Conservation (phyloP, 1,284 basidiomycete species). For the Ceratorhiza oryzae-sativae region DNA sequence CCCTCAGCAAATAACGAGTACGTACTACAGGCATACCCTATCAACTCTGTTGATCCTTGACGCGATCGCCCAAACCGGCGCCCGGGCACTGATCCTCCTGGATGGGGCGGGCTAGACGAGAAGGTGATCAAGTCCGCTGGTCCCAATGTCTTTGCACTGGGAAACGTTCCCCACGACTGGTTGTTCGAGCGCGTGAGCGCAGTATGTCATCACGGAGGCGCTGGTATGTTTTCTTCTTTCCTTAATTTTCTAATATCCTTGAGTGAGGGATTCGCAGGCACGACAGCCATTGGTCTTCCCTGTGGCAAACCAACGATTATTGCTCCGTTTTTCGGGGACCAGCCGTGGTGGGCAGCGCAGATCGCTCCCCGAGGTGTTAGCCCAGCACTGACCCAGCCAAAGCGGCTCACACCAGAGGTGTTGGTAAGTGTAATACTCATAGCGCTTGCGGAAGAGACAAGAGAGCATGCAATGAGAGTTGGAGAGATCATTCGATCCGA, state of each 20-base stretch:
- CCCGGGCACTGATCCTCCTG: conserved; percentile 66
- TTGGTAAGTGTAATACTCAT: conserved; percentile 62
- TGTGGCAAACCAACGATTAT: conserved; percentile 70
- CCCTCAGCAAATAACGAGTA: conserved; percentile 61
- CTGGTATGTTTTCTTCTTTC: conserved; percentile 45
- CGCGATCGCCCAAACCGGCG: conserved; percentile 61
- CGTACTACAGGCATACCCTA: conserved; percentile 16
- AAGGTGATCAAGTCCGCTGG: conserved; percentile 54
- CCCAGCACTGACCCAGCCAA: conserved; percentile 64
- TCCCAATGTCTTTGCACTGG: conserved; percentile 64
- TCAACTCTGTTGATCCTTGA: conserved; percentile 58
- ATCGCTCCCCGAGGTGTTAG: conserved; percentile 57
- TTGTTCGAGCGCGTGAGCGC: conserved; percentile 68
- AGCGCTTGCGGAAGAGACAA: conserved; percentile 56
- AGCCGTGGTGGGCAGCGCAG: conserved; percentile 45
- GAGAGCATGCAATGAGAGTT: conserved; percentile 58
- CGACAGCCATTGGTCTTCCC: conserved; percentile 66
- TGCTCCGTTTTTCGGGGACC: conserved; percentile 47
- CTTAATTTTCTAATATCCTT: neutral
- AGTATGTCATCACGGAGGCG: conserved; percentile 73
- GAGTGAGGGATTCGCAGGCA: conserved; percentile 52
- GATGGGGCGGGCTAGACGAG: conserved; percentile 66
- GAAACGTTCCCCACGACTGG: conserved; percentile 74
- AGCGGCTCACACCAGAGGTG: conserved; percentile 58
- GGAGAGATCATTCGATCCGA: conserved; percentile 62